Evolutionary conservation across 1,284 basidiomycete genomes (phyloP), one percentile per base, ranked within the genome.

Genomic region (Sporisorium exsertum): DNA sequence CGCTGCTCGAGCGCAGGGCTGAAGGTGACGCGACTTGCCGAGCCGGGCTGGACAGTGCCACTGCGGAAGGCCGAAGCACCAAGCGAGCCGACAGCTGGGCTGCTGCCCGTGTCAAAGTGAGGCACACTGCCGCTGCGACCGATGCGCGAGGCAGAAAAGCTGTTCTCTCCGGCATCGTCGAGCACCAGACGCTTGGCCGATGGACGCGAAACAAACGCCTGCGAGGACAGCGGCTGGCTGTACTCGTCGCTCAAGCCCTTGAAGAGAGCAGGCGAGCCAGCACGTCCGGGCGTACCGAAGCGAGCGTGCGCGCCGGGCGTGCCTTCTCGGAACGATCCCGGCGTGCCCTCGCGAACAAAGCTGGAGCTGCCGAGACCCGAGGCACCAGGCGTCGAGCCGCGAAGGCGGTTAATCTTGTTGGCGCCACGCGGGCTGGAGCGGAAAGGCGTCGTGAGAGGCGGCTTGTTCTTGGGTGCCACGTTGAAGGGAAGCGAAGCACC

Each of bases 121-220:
- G 77, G 67, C 22, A 73, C 71, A 49, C 78, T 70, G 49, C 71
- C 65, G 45, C 73, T 74, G 58, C 78, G 68, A 37, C 68, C 65
- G 55, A 70, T 58, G 26, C 78, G 67, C 33, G 65, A 67, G 12
- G 65, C 58, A 20, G 69, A 64, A 58, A 72, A 74, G 51, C 72
- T 72, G 55, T 66, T 69, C 42, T 77, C 65, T 32, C 62, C 66
- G 0, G 65, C 59, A 37, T 82, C 79, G 82, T 95, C 92, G 63
- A 98, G 87, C 43, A 95, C 92, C 59, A 99, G 90, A 86, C 97
- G 96, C 89, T 98, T 99, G 71, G 97, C 94, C 84, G 93, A 97
- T 64, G 92, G 90, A 43, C 92, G 89, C 24, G 78, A 92, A 88
- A 80, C 91, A 87, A 83, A 94, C 86, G 87, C 92, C 73, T 89